A percentile compares a stretch with the other conserved stretches of the same genome.
Conservation (phyloP, 768 basidiomycete species). For the Pholiota microspora region DNA sequence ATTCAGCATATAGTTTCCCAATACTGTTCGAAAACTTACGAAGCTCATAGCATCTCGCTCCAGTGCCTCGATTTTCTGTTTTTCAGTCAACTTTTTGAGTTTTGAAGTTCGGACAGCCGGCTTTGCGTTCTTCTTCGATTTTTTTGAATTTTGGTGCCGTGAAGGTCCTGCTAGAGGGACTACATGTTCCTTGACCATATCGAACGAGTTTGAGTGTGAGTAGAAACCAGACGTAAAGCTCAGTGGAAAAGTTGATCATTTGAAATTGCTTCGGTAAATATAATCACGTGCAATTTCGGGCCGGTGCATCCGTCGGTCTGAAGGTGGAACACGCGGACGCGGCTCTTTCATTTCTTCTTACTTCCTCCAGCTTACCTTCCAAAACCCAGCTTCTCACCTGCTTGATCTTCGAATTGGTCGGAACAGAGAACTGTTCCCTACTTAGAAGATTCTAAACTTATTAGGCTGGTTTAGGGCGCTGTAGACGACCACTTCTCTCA, state of each 20-base stretch:
- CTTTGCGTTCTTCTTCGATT: slow-evolving; percentile 20
- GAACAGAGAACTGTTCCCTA: too few species aligned
- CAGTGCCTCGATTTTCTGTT: slow-evolving; percentile 48
- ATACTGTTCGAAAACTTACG: slow-evolving; percentile 26
- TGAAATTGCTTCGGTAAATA: not conserved
- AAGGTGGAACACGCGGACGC: slow-evolving; percentile 17
- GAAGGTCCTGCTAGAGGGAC: slow-evolving; percentile 18
- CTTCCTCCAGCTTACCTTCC: not conserved
- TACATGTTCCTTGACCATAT: slow-evolving; percentile 6
- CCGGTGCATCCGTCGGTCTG: not conserved
- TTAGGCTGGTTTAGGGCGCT: too few species aligned
- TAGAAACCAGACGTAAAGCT: not conserved
- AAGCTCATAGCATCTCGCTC: slow-evolving; percentile 48
- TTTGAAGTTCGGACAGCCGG: slow-evolving; percentile 24
- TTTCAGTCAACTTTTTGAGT: slow-evolving; percentile 42
- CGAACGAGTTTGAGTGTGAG: not conserved
- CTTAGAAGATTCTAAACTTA: too few species aligned
- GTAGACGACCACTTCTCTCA: too few species aligned
- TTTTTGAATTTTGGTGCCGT: slow-evolving; percentile 16
- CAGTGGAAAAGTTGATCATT: not conserved
- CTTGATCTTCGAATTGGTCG: too few species aligned
- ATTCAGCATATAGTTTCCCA: not conserved
- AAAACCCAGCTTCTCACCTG: not conserved
- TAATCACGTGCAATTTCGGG: not conserved
- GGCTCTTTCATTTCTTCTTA: slow-evolving; percentile 4